Conservation (phyloP, 345 rosid genomes). For the Luvunga scandens region DNA sequence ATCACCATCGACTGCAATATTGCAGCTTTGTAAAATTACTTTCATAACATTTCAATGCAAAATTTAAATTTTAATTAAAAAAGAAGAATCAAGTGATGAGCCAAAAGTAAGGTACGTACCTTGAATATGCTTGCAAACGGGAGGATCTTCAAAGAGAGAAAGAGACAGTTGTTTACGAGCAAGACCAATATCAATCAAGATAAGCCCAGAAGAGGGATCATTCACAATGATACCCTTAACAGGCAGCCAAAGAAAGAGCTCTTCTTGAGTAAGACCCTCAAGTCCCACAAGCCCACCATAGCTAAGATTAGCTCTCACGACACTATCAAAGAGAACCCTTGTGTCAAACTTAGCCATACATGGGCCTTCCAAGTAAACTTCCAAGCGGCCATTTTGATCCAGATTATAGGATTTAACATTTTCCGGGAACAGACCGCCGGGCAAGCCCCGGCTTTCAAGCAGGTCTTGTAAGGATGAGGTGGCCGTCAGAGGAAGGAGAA, state of each 20-base stretch:
- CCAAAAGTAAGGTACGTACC: slow-evolving; percentile 23
- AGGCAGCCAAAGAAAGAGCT: slow-evolving; percentile 84
- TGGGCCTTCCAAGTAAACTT: slow-evolving; percentile 59
- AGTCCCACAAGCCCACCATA: slow-evolving; percentile 82
- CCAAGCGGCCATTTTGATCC: slow-evolving; percentile 48
- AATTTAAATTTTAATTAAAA: neutral
- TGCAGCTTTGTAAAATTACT: neutral
- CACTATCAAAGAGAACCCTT: slow-evolving; percentile 63
- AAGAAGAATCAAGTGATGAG: neutral
- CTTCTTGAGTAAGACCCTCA: slow-evolving; percentile 75
- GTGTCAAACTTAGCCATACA: slow-evolving; percentile 79
- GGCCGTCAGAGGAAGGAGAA: slow-evolving; percentile 26
- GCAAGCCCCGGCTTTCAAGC: slow-evolving; percentile 71
- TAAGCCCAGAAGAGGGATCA: slow-evolving; percentile 83
- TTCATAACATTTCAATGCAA: neutral
- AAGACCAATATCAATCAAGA: slow-evolving; percentile 74
- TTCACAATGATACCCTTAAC: slow-evolving; percentile 70
- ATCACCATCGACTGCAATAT: slow-evolving; percentile 39
- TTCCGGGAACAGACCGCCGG: slow-evolving; percentile 75
- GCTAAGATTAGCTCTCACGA: slow-evolving; percentile 72
- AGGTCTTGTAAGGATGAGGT: slow-evolving; percentile 55
- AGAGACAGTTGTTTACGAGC: slow-evolving; percentile 81
- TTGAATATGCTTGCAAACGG: slow-evolving; percentile 60
- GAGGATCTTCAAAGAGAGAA: slow-evolving; percentile 89
- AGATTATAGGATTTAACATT: slow-evolving; percentile 58